A percentile compares a stretch with the other conserved stretches of the same genome.
Evolutionary conservation across 1,284 basidiomycete species (phyloP).

Genomic region (Caloboletus inedulis): DNA sequence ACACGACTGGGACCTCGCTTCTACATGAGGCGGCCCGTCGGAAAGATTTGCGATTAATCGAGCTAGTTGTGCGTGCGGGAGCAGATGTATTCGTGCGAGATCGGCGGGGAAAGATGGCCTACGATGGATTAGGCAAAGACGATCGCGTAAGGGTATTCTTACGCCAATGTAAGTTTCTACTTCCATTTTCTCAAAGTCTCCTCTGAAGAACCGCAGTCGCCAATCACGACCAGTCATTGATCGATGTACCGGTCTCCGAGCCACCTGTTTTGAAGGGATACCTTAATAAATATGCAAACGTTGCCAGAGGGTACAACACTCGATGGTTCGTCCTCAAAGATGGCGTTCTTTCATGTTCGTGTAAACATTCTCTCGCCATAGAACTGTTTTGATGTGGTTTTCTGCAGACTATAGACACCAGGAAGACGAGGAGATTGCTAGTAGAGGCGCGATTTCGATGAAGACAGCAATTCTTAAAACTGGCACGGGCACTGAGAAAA

Average conservation of each 20-base stretch:
- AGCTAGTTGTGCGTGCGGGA: slow-evolving; percentile 80
- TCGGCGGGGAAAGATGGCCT: slow-evolving; percentile 70
- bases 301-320: slow-evolving; percentile 87
- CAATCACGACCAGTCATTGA: slow-evolving; percentile 72
- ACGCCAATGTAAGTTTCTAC: slow-evolving; percentile 64
- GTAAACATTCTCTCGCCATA: neutral
- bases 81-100: slow-evolving; percentile 92
- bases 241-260: slow-evolving; percentile 47
- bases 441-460: slow-evolving; percentile 88
- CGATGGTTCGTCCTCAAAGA: slow-evolving; percentile 94
- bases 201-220: slow-evolving; percentile 49
- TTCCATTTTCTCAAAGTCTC: neutral
- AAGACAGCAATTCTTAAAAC: slow-evolving; percentile 69
- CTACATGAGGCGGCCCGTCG: slow-evolving; percentile 87
- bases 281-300: slow-evolving; percentile 87
- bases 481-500: slow-evolving; percentile 44
- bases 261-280: slow-evolving; percentile 77
- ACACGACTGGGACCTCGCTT: slow-evolving; percentile 73
- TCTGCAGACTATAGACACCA: slow-evolving; percentile 85
- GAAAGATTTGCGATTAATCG: slow-evolving; percentile 80
- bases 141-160: slow-evolving; percentile 84
- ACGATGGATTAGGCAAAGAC: slow-evolving; percentile 70
- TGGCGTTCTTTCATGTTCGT: slow-evolving; percentile 79
- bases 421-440: slow-evolving; percentile 87
- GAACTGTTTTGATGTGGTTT: slow-evolving; percentile 4